Evolutionary conservation across 2,329 filamentous ascomycete species (phyloP).

Genomic region (Epichloe gansuensis): DNA sequence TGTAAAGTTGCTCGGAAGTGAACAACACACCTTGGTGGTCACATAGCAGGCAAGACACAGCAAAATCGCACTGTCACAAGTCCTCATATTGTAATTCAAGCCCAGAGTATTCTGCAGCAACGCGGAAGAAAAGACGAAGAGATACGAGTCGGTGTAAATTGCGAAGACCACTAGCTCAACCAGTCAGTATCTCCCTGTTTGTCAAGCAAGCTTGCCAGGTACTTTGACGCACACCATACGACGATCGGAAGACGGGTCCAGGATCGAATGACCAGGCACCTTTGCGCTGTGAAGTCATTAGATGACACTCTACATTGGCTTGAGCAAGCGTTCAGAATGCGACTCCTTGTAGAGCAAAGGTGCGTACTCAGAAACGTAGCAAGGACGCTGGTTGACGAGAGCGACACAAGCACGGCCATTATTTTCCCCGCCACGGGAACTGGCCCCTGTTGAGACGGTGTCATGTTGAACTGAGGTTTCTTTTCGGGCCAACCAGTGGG

Average conservation of each 20-base stretch:
- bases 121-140: slow-evolving; percentile 46
- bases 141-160: slow-evolving; percentile 48
- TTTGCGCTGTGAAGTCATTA: slow-evolving; percentile 19
- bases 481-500: background rate
- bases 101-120: slow-evolving; percentile 45
- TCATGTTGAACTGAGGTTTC: background rate
- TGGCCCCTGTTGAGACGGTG: background rate
- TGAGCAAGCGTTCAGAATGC: background rate
- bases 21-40: slow-evolving; percentile 42
- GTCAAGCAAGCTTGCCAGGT: no score
- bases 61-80: slow-evolving; percentile 47
- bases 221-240: slow-evolving; percentile 25
- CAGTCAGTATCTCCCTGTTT: no score
- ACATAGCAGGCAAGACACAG: slow-evolving; percentile 51
- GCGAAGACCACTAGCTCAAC: slow-evolving; percentile 39
- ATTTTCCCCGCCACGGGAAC: slow-evolving; percentile 1
- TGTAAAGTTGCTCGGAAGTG: no score
- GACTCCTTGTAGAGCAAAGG: background rate
- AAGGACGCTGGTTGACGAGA: slow-evolving; percentile 22
- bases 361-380: slow-evolving; percentile 25
- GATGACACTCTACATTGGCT: background rate
- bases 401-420: slow-evolving; percentile 10
- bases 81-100: slow-evolving; percentile 34
- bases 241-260: slow-evolving; percentile 31
- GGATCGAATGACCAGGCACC: slow-evolving; percentile 22